phyloP scores from a whole-genome alignment of 148 eudicot species.

The Rhododendron griersonianum region DNA sequence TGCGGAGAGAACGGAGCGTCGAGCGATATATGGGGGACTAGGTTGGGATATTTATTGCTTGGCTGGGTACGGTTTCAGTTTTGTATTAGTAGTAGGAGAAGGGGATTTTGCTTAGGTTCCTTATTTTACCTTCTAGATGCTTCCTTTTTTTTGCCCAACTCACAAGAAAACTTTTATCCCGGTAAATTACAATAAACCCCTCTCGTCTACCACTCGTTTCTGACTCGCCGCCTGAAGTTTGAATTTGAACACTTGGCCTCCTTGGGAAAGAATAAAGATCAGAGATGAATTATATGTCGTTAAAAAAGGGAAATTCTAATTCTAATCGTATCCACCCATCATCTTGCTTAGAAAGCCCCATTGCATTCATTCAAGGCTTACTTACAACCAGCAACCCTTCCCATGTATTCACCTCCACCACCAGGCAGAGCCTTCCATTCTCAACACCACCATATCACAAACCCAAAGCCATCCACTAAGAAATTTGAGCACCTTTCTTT shows the following conservation, averaged over 20 bases:
- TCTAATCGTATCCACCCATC: not conserved
- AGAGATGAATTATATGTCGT: not conserved
- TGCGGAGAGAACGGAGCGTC: not conserved
- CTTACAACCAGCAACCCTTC: too few relatives aligned
- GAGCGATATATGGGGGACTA: not conserved
- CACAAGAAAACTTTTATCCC: not conserved
- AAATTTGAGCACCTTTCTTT: too few relatives aligned
- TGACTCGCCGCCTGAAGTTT: not conserved
- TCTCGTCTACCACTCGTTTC: not conserved
- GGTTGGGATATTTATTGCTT: not conserved
- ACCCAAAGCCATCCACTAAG: not conserved
- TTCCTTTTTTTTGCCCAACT: not conserved
- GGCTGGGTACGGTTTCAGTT: not conserved
- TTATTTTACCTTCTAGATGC: not conserved
- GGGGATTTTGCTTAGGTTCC: not conserved
- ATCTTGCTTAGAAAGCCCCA: not conserved
- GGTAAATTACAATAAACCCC: not conserved
- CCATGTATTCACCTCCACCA: not conserved
- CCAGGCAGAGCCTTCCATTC: not conserved
- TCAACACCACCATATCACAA: not conserved
- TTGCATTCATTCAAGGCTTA: too few relatives aligned
- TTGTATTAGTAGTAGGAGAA: too few relatives aligned
- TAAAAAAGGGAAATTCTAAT: not conserved
- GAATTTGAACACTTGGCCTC: not conserved
- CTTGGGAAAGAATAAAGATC: not conserved